Evolutionary conservation across 2,329 filamentous ascomycete species (phyloP).

Genomic region (Trichophyton mentagrophytes): DNA sequence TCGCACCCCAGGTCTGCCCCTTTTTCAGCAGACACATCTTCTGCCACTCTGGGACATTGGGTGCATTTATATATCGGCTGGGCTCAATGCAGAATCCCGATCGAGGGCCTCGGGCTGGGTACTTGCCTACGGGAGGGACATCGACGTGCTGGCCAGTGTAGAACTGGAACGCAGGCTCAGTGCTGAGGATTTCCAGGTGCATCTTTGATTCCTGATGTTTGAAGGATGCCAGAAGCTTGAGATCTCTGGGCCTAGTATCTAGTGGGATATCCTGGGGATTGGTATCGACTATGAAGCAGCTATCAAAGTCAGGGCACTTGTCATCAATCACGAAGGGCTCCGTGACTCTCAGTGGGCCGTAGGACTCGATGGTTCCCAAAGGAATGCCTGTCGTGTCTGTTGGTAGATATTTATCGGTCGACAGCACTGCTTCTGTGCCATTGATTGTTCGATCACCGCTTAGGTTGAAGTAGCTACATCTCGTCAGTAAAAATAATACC

Average conservation of each 20-base stretch:
- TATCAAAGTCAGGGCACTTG: constrained; percentile 63
- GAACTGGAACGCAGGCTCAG: constrained; percentile 93
- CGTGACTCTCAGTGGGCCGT: constrained; percentile 50
- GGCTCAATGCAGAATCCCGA: constrained; percentile 88
- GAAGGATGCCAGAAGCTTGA: constrained; percentile 57
- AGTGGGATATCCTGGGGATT: constrained; percentile 48
- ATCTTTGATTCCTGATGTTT: constrained; percentile 61
- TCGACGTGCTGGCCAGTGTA: constrained; percentile 82
- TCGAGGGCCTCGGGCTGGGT: constrained; percentile 52
- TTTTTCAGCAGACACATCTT: constrained; percentile 68
- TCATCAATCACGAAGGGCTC: constrained; percentile 60
- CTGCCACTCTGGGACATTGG: constrained; percentile 70
- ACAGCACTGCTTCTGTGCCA: constrained; percentile 48
- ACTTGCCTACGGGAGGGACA: constrained; percentile 49
- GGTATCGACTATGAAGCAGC: constrained; percentile 72
- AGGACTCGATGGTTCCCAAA: constrained; percentile 51
- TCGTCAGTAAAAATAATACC: not conserved
- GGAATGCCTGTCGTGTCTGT: constrained; percentile 65
- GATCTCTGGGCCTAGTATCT: constrained; percentile 51
- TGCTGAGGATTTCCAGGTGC: constrained; percentile 77
- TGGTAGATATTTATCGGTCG: constrained; percentile 55
- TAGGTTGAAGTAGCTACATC: constrained; percentile 54
- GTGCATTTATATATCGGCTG: constrained; percentile 76
- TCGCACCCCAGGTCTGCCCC: constrained; percentile 68
- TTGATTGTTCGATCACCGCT: constrained; percentile 44